Percentiles rank a stretch among this genome's conserved stretches.
Conservation (phyloP, 371 early-diverging fungal species). For the Zychaea mexicana region DNA sequence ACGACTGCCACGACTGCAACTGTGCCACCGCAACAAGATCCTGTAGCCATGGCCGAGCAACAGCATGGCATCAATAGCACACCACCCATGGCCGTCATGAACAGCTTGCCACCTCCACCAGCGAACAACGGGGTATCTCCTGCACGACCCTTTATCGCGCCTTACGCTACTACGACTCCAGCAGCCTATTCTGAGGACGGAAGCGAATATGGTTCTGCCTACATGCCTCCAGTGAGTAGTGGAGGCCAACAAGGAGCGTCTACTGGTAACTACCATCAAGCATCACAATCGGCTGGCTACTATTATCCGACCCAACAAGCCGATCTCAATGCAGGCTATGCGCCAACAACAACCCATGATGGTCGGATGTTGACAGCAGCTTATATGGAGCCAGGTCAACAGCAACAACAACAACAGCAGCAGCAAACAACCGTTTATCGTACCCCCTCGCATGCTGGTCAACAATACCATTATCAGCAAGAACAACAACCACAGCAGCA, state of each 20-base stretch:
- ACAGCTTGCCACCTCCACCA: background rate
- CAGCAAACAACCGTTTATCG: conserved; percentile 7
- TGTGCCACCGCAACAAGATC: background rate
- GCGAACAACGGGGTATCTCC: background rate
- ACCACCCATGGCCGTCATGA: conserved; percentile 2
- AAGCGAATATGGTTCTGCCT: background rate
- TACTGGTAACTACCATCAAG: too few relatives aligned
- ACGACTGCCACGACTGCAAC: conserved; percentile 5
- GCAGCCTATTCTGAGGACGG: background rate
- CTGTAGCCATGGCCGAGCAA: background rate
- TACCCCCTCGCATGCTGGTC: conserved; percentile 7
- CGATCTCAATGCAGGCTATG: background rate
- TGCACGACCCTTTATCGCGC: background rate
- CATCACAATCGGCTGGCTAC: too few relatives aligned
- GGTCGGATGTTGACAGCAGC: conserved; percentile 8
- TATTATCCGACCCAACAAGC: too few relatives aligned
- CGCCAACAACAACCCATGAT: background rate
- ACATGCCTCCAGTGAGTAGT: too few relatives aligned
- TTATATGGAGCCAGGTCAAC: conserved; percentile 1
- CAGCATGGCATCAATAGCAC: background rate
- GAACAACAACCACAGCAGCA: conserved; percentile 10
- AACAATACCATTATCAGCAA: conserved; percentile 2
- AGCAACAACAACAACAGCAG: background rate
- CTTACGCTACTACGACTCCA: background rate
- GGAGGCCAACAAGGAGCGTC: too few relatives aligned